Conservation (phyloP, 1,284 basidiomycete species). For the Marasmius sp. region DNA sequence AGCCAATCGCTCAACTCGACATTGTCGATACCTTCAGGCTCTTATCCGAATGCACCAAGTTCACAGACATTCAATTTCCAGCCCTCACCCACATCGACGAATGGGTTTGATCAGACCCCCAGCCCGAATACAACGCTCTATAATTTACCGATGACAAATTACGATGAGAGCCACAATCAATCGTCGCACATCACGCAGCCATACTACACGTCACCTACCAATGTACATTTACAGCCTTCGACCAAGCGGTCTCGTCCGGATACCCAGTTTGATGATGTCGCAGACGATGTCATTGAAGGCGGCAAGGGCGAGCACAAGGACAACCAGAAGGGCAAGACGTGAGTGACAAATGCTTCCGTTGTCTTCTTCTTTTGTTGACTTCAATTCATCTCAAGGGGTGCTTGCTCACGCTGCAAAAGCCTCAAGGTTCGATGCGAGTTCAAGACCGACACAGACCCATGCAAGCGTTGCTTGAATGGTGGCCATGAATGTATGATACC, state of each 20-base stretch:
- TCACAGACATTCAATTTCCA: neutral
- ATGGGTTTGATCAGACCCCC: neutral
- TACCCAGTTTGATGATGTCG: slow-evolving; percentile 31
- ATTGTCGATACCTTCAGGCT: neutral
- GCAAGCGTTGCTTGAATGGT: slow-evolving; percentile 66
- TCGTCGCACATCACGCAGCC: neutral
- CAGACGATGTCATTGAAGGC: slow-evolving; percentile 11
- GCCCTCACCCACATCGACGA: neutral
- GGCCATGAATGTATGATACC: slow-evolving; percentile 73
- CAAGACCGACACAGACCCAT: slow-evolving; percentile 63
- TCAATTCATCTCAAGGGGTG: slow-evolving; percentile 33
- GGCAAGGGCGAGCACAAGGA: slow-evolving; percentile 32
- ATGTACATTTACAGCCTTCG: neutral
- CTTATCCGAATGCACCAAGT: neutral
- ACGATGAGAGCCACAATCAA: neutral
- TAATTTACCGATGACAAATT: neutral
- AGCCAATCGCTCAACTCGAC: neutral
- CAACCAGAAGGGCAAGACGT: slow-evolving; percentile 46
- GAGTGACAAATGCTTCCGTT: slow-evolving; percentile 22
- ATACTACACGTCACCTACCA: neutral
- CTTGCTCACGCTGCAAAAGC: slow-evolving; percentile 71
- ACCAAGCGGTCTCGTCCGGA: slow-evolving; percentile 20
- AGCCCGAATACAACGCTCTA: neutral
- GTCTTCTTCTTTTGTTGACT: slow-evolving; percentile 8
- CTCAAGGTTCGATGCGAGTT: slow-evolving; percentile 78